Evolutionary conservation across 2,329 filamentous ascomycete species (phyloP), one percentile per base, ranked within the genome.

Genomic region (Verruconis gallopava): DNA sequence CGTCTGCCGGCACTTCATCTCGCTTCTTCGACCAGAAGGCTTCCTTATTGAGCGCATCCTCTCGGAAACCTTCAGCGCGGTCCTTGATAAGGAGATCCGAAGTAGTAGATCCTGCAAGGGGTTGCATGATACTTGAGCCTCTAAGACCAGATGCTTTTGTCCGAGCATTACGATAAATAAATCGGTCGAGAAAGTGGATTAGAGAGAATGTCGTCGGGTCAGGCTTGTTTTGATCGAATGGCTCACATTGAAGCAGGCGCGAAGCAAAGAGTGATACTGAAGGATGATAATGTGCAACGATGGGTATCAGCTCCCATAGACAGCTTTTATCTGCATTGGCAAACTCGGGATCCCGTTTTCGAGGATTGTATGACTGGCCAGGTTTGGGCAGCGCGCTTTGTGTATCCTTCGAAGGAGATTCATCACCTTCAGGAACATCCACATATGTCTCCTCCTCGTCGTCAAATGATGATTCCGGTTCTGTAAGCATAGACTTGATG

Each of bases 151-250:
- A 51, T 4, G 56, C 50, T 49, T 68, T 73, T 3, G 77, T 68
- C 68, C 94, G 94, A 47, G 89, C 79, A 53, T 91, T 94, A 17
- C 85, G 81, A 71, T 96, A 98, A n/a, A 94, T 85, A 60, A 98
- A 98, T 52, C 93, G 88, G 63, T 98, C 91, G 44, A 98, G 71
- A 70, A 98, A 98, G 59, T 93, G 82, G 55, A 91, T 91, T 38
- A 98, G 73, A 1, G 85, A 91, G 59, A 96, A 89, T 44, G 85
- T 79, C 13, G 83, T 80, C 40, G 95, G 71, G 53, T 98, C 91
- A 0, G 91, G 88, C 61, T 96, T 96, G 48, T 83, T 77, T 59
- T 84, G 78, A 40, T 77, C 72, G 49, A 85, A 78, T 40, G 77
- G 72, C 49, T 79, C 73, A 45, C 77, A 74, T 38, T 73, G 68